phyloP scores from a whole-genome alignment of 306 rosid genomes.

The Glycine soja region DNA sequence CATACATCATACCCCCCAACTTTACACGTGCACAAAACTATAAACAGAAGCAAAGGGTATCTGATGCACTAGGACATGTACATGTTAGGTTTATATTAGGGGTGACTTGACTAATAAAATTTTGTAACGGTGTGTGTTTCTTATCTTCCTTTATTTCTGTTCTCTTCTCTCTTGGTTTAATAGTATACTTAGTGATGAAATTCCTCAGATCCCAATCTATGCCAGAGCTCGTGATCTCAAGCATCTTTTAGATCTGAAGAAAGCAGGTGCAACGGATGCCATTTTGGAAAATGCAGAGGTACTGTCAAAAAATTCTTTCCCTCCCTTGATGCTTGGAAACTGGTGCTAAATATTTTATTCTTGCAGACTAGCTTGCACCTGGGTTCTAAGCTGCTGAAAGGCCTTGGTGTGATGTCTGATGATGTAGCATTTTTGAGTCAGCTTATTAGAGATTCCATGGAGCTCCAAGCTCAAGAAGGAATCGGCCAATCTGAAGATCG shows the following conservation, averaged over 20 bases:
- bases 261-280: slow-evolving; percentile 93
- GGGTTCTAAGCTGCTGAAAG: slow-evolving; percentile 95
- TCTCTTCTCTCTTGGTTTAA: slow-evolving; percentile 36
- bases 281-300: slow-evolving; percentile 96
- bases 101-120: slow-evolving; percentile 22
- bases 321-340: slow-evolving; percentile 26
- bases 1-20: slow-evolving; percentile 13
- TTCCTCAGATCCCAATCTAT: slow-evolving; percentile 86
- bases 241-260: slow-evolving; percentile 91
- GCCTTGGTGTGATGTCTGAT: slow-evolving; percentile 97
- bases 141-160: background rate
- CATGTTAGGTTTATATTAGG: slow-evolving; percentile 16
- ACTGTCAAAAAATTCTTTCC: background rate
- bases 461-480: slow-evolving; percentile 82
- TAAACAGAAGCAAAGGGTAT: slow-evolving; percentile 19
- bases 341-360: slow-evolving; percentile 43
- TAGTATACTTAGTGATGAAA: slow-evolving; percentile 40
- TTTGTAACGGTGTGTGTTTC: background rate
- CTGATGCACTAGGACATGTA: background rate
- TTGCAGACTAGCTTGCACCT: slow-evolving; percentile 94
- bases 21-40: background rate
- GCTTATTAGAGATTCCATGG: slow-evolving; percentile 90
- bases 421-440: slow-evolving; percentile 90
- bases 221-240: slow-evolving; percentile 87
- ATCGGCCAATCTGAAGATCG: slow-evolving; percentile 55